Evolutionary conservation across 1,284 basidiomycete species (phyloP), one percentile per base, ranked within the genome.

Genomic region (Puccinia coronata): DNA sequence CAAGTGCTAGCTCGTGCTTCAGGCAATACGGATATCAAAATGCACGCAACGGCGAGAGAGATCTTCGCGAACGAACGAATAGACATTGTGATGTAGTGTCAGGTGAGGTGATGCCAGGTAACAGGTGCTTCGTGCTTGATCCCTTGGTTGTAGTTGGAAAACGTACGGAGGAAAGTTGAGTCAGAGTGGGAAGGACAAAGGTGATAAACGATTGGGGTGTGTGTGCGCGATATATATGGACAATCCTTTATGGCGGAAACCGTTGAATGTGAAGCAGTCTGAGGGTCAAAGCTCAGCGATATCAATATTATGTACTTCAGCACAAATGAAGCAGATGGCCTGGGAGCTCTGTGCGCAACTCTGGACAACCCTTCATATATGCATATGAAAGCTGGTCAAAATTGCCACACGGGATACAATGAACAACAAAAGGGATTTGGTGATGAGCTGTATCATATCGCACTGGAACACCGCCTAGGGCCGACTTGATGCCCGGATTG

Each of bases 1-100:
- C 76, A 79, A 12, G 43, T 31, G 51, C 51, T 41, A 39, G 76
- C 47, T 79, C 71, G 61, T 31, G 67, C 55, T 18, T 70, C 43
- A 31, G 63, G 63, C 9, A 79, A 14, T 18, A 79, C 16, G 34
- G 36, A 36, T 31, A 69, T 31, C 65, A 49, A 71, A 25, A 79
- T 28, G 16, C 49, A 69, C 34, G 51, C 65, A 39, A 41, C 34
- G 1, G 65, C 36, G 43, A 59, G 34, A 18, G 67, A 28, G 34
- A 70, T 55, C 14, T 25, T 18, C 8, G 31, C n/a, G 39, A 79
- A 70, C 16, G 63, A 70, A 53, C 65, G 43, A 43, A 70, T 23
- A 20, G 65, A 77, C 74, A 53, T 63, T 8, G 69, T 34, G 18
- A 51, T 51, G 41, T 23, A n/a, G 1, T 59, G n/a, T n/a, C n/a